A percentile compares a stretch with the other conserved stretches of the same genome.
Conservation (phyloP, 1,139 yeast genomes). For the Yamadazyma jaroonii region DNA sequence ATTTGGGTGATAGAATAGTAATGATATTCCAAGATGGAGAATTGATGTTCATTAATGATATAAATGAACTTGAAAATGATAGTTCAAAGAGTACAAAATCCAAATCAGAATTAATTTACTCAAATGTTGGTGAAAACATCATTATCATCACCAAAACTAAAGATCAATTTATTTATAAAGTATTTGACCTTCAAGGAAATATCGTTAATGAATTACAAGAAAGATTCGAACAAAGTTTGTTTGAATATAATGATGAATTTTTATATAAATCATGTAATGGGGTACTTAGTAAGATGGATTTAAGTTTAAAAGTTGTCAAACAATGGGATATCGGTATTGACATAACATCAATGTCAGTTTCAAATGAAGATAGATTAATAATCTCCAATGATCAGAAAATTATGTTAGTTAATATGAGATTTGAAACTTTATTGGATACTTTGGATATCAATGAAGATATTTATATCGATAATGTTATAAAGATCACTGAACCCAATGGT, state of each 20-base stretch:
- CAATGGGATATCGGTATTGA: constrained; percentile 6
- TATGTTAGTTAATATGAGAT: constrained; percentile 43
- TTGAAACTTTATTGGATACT: constrained; percentile 40
- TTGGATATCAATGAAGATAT: constrained; percentile 26
- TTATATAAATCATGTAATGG: constrained; percentile 12
- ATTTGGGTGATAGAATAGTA: constrained; percentile 29
- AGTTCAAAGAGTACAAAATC: not conserved
- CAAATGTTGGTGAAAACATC: constrained; percentile 18
- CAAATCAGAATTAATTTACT: constrained; percentile 5
- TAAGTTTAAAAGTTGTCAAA: constrained; percentile 19
- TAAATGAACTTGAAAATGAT: constrained; percentile 4
- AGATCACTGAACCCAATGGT: constrained; percentile 43
- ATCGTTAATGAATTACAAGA: constrained; percentile 6
- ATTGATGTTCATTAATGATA: constrained; percentile 29
- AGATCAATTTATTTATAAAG: constrained; percentile 7
- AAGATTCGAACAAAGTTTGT: constrained; percentile 6
- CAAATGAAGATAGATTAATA: constrained; percentile 46
- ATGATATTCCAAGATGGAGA: constrained; percentile 44
- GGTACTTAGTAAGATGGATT: constrained; percentile 11
- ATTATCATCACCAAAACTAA: constrained; percentile 19
- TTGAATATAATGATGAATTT: constrained; percentile 7
- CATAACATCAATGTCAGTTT: constrained; percentile 25
- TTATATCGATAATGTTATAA: constrained; percentile 33
- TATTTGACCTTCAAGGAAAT: constrained; percentile 3
- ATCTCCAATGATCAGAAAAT: constrained; percentile 38